A percentile compares a stretch with the other conserved stretches of the same genome.
phyloP scores from a whole-genome alignment of 495 filamentous ascomycete genomes.

The Penicillium bovifimosum region DNA sequence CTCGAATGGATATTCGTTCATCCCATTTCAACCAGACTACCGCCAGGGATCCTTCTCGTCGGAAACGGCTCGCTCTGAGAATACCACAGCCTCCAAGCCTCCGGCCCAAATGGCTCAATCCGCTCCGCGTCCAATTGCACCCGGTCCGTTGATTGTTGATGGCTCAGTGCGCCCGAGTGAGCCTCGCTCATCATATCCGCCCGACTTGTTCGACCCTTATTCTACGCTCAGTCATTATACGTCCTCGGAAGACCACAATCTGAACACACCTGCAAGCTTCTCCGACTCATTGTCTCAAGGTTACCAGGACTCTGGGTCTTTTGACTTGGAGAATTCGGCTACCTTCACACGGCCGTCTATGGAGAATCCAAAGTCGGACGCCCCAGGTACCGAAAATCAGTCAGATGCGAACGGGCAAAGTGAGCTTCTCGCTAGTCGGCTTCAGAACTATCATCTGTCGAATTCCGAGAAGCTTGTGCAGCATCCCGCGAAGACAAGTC shows the following conservation, averaged over 20 bases:
- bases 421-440: conserved; percentile 33
- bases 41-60: conserved; percentile 32
- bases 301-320: conserved; percentile 33
- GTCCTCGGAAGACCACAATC: conserved; percentile 40
- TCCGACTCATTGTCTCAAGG: conserved; percentile 42
- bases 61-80: conserved; percentile 20
- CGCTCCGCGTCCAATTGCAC: conserved; percentile 17
- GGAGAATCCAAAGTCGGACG: conserved; percentile 21
- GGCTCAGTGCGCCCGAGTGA: conserved; percentile 40
- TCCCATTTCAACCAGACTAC: conserved; percentile 38
- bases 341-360: conserved; percentile 27
- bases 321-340: conserved; percentile 32
- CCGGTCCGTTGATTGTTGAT: conserved; percentile 42
- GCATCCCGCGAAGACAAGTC: conserved; percentile 21
- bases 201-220: conserved; percentile 32
- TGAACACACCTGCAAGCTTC: conserved; percentile 37
- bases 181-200: conserved; percentile 19
- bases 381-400: conserved; percentile 13
- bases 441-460: conserved; percentile 38
- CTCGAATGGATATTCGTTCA: conserved; percentile 42
- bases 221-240: conserved; percentile 28
- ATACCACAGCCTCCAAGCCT: conserved; percentile 12
- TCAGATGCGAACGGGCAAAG: conserved; percentile 18
- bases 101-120: conserved; percentile 22
- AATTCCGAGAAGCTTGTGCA: conserved; percentile 33